Percentiles rank a stretch among this genome's conserved stretches.
Evolutionary conservation across 2,329 filamentous ascomycete genomes (phyloP).

Genomic region (Fusarium cicatricum): DNA sequence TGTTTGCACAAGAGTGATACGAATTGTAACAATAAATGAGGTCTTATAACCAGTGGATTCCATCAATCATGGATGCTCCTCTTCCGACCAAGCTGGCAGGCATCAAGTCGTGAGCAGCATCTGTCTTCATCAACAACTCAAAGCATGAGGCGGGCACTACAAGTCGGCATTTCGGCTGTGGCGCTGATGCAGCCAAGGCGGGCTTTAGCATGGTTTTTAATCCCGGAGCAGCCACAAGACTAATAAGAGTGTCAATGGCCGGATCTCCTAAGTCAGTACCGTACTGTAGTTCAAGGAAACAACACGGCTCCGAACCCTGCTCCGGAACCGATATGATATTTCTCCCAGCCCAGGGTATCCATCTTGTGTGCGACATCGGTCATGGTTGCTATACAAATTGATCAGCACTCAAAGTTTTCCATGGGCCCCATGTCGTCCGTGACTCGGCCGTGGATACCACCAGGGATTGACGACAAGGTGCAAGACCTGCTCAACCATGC

Average conservation of each 20-base stretch:
- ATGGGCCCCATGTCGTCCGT: conserved; percentile 3
- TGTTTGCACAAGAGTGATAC: background rate
- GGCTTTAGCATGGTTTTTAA: background rate
- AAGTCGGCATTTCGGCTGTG: conserved; percentile 24
- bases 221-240: background rate
- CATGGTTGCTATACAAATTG: background rate
- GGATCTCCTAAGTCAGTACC: background rate
- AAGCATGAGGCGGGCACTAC: conserved; percentile 18
- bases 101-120: no score
- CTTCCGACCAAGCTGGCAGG: no score
- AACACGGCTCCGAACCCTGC: background rate
- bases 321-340: conserved; percentile 8
- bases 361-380: conserved; percentile 29
- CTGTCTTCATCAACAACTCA: conserved; percentile 12
- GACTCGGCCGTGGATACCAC: conserved; percentile 24
- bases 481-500: conserved; percentile 8
- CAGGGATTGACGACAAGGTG: background rate
- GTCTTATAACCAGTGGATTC: no score
- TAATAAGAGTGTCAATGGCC: no score
- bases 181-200: conserved; percentile 8
- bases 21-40: no score
- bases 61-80: background rate
- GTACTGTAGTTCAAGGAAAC: background rate
- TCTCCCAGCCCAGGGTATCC: background rate
- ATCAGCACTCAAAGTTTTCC: conserved; percentile 12